phyloP scores from a whole-genome alignment of 179 eudicot species.

The Sideroxylon spinosum region DNA sequence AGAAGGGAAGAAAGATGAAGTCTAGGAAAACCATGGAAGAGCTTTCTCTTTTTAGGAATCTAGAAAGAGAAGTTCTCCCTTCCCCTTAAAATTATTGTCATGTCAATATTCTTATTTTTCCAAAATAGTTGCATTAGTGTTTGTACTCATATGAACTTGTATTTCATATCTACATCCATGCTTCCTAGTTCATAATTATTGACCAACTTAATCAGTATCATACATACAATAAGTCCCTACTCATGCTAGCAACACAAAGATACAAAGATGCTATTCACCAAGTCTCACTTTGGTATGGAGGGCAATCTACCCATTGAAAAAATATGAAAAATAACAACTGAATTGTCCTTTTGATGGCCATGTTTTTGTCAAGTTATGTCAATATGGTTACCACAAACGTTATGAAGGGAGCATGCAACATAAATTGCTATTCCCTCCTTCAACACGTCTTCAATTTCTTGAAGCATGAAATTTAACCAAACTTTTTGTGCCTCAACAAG shows the following conservation, averaged over 20 bases:
- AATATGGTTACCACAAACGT: neutral
- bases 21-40: too few species aligned
- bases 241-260: neutral
- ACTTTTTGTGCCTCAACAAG: neutral
- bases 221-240: neutral
- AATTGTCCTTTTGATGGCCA: constrained; percentile 7
- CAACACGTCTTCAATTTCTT: neutral
- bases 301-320: neutral
- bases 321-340: neutral
- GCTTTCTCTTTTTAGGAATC: too few species aligned
- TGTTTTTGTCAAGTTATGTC: neutral
- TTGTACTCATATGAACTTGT: too few species aligned
- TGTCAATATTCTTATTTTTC: too few species aligned
- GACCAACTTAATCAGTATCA: neutral
- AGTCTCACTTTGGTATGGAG: neutral
- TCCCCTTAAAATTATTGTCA: too few species aligned
- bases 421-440: neutral
- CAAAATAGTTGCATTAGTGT: too few species aligned
- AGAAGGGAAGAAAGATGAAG: too few species aligned
- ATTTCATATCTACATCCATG: too few species aligned
- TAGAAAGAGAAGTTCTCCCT: too few species aligned
- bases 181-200: too few species aligned
- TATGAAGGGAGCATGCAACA: neutral
- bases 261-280: neutral
- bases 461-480: neutral